Evolutionary conservation across 1,284 basidiomycete species (phyloP), one percentile per base, ranked within the genome.

Genomic region (Vanrija sp.): DNA sequence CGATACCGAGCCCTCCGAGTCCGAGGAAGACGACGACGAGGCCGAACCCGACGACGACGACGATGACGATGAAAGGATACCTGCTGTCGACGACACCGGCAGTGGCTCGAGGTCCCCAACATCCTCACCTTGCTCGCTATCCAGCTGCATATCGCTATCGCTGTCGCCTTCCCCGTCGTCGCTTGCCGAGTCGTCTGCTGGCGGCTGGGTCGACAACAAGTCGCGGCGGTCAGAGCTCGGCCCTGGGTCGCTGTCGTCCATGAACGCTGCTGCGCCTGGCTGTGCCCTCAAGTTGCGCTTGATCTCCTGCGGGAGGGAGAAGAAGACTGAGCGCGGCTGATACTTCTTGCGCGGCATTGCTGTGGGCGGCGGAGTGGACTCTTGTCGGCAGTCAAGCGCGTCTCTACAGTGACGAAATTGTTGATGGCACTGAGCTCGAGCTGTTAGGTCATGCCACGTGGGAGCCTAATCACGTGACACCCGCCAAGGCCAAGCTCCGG

Each of bases 271-370:
- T 8, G 44, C 34, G n/a, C 23, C 29, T 21, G 49, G 60, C 55
- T 69, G 64, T 1, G 68, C 61, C 6, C 69, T 65, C 26, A 76
- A 61, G 3, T 64, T 51, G 9, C 55, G 52, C 38, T 63, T 67
- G 19, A 74, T 63, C 5, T 70, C 68, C 26, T 51, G 49, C 0
- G 74, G 72, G 2, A 76, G 65, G 4, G 69, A 65, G 7, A 66
- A 56, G 52, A 76, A 73, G 38, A 76, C 49, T 10, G 72, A 73
- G 10, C 60, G 54, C 14, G 58, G 56, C 21, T 34, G 34, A 28
- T 34, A 34, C 12, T 34, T 34, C 34, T 49, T 43, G 29, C 18
- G 18, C 14, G 49, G 43, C 34, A 15, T 21, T 28, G 47, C 21
- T n/a, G 25, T 50, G 38, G 16, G 38, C 29, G 6, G 42, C 49